Conservation (phyloP, 1,284 basidiomycete genomes). For the Sporisorium sorghi region DNA sequence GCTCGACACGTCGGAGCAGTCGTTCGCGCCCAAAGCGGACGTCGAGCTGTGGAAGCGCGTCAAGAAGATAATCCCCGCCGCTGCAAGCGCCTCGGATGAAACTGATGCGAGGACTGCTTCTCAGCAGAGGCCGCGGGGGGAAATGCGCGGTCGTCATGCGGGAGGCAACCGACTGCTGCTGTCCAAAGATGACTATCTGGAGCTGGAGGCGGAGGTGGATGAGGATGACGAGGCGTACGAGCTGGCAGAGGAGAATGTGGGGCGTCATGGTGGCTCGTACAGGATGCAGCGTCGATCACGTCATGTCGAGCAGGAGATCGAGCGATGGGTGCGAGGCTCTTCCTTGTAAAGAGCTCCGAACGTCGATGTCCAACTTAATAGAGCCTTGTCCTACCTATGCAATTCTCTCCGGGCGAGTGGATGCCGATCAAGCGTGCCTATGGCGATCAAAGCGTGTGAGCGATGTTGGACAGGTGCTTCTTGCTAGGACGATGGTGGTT, state of each 20-base stretch:
- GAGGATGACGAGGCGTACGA: conserved; percentile 13
- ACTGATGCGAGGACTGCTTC: neutral
- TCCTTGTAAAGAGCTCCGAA: neutral
- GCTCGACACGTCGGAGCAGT: conserved; percentile 28
- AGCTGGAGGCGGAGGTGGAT: conserved; percentile 27
- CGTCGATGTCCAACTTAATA: neutral
- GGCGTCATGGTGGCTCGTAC: conserved; percentile 4
- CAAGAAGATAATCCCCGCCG: conserved; percentile 17
- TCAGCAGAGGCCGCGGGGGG: neutral
- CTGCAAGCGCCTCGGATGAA: neutral
- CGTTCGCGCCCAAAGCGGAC: conserved; percentile 32
- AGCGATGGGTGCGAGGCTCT: conserved; percentile 41
- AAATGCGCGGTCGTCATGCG: neutral
- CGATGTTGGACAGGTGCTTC: neutral
- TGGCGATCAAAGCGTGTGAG: neutral
- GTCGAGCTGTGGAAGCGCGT: conserved; percentile 41
- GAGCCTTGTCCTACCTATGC: neutral
- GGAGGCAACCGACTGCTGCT: conserved; percentile 24
- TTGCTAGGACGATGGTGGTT: too few relatives aligned
- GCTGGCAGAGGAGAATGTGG: neutral
- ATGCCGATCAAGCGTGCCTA: too few relatives aligned
- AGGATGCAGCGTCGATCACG: conserved; percentile 35
- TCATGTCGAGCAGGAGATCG: conserved; percentile 47
- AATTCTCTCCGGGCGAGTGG: neutral
- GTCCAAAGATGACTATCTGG: conserved; percentile 28